Percentiles rank a stretch among this genome's conserved stretches.
phyloP scores from a whole-genome alignment of 73 alveolate genomes.

The Tetrahymena thermophila region DNA sequence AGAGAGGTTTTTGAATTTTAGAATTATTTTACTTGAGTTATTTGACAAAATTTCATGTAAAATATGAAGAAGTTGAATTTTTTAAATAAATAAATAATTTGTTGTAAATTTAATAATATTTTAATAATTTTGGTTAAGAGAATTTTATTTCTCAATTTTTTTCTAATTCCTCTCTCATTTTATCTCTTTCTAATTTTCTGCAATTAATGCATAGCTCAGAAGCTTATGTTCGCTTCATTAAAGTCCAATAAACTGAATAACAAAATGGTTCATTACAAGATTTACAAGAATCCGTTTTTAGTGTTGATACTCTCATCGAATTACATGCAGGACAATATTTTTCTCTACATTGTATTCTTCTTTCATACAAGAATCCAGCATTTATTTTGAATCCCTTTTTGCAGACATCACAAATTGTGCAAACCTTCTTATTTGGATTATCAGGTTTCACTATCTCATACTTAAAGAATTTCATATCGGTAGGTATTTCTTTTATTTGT shows the following conservation, averaged over 20 bases:
- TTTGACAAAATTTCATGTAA: not conserved
- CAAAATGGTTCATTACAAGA: constrained; percentile 45
- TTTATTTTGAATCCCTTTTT: constrained; percentile 42
- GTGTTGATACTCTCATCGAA: constrained; percentile 37
- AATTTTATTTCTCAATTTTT: not conserved
- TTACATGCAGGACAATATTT: constrained; percentile 45
- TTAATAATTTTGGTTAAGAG: too few species aligned
- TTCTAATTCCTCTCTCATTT: constrained; percentile 21
- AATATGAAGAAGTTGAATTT: not conserved
- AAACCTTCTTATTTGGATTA: constrained; percentile 26
- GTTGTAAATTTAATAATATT: too few species aligned
- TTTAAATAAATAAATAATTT: too few species aligned
- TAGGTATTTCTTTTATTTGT: constrained; percentile 7
- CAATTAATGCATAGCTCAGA: constrained; percentile 50
- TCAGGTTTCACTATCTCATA: constrained; percentile 37
- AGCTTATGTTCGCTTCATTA: constrained; percentile 32
- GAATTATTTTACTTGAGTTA: too few species aligned
- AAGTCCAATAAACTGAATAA: constrained; percentile 44
- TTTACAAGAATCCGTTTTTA: constrained; percentile 42
- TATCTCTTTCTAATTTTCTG: constrained; percentile 29
- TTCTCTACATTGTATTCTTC: constrained; percentile 28
- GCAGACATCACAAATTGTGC: constrained; percentile 52
- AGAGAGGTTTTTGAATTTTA: too few species aligned
- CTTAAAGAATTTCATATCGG: constrained; percentile 33
- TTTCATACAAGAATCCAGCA: constrained; percentile 28